Percentiles rank a stretch among this genome's conserved stretches.
phyloP scores from a whole-genome alignment of 2,329 filamentous ascomycete species.

The Incumbomyces lentus region DNA sequence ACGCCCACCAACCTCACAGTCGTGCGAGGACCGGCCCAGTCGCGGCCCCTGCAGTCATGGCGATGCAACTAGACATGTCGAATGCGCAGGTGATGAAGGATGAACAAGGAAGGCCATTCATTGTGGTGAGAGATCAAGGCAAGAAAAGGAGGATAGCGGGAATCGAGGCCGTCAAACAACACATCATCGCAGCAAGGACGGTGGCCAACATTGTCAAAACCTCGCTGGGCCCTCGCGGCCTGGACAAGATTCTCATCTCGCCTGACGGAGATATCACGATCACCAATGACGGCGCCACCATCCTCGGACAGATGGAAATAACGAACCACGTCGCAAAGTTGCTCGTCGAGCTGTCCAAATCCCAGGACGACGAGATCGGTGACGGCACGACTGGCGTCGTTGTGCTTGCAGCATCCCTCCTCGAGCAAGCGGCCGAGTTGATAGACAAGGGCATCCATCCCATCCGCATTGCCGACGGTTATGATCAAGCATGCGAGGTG shows the following conservation, averaged over 20 bases:
- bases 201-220: slow-evolving; percentile 97
- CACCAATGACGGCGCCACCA: slow-evolving; percentile 97
- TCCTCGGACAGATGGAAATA: slow-evolving; percentile 94
- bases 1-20: too few species aligned
- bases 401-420: slow-evolving; percentile 81
- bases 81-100: slow-evolving; percentile 74
- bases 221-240: slow-evolving; percentile 84
- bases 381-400: slow-evolving; percentile 97
- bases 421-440: slow-evolving; percentile 93
- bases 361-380: slow-evolving; percentile 97
- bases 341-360: slow-evolving; percentile 92
- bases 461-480: slow-evolving; percentile 95
- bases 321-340: slow-evolving; percentile 97
- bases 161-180: slow-evolving; percentile 94
- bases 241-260: slow-evolving; percentile 98
- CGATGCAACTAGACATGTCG: slow-evolving; percentile 21
- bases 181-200: slow-evolving; percentile 92
- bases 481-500: slow-evolving; percentile 95
- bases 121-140: slow-evolving; percentile 95
- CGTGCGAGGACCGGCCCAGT: too few species aligned
- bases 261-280: slow-evolving; percentile 98
- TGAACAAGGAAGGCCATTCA: slow-evolving; percentile 93
- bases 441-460: slow-evolving; percentile 99
- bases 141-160: slow-evolving; percentile 96
- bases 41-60: slow-evolving; percentile 9